Evolutionary conservation across 73 alveolate genomes (phyloP).

Genomic region (Diophrys appendiculata): DNA sequence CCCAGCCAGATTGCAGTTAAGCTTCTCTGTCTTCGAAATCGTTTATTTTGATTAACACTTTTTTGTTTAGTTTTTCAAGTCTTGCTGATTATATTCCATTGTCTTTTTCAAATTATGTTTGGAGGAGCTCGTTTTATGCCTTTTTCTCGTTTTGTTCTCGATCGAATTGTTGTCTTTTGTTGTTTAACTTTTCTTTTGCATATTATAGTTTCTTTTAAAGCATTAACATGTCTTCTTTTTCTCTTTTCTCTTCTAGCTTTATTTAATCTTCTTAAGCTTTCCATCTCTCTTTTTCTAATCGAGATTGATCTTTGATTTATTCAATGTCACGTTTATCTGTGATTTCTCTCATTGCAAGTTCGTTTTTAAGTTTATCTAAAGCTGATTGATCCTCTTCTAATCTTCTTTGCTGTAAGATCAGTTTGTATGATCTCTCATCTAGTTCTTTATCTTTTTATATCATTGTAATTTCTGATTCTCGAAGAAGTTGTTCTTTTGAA

Average conservation of each 20-base stretch:
- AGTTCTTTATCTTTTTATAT: not conserved
- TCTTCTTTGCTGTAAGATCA: not conserved
- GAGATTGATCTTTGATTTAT: not conserved
- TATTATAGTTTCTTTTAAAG: not conserved
- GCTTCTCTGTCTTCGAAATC: constrained; percentile 6
- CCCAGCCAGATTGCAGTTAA: not conserved
- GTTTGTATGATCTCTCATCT: not conserved
- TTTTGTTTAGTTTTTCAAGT: not conserved
- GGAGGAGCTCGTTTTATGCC: not conserved
- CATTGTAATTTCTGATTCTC: not conserved
- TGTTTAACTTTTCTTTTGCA: constrained; percentile 3
- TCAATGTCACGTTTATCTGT: not conserved
- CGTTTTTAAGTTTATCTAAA: not conserved
- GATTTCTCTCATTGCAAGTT: not conserved
- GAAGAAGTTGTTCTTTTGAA: not conserved
- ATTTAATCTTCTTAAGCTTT: not conserved
- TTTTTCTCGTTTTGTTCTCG: not conserved
- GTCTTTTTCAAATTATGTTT: not conserved
- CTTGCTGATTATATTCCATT: not conserved
- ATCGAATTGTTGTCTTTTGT: not conserved
- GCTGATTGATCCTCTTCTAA: not conserved
- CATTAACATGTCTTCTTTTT: not conserved
- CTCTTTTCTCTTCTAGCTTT: not conserved
- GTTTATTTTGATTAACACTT: not conserved
- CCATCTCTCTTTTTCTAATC: not conserved